phyloP scores from a whole-genome alignment of 441 rosid species.

The Breynia disticha region DNA sequence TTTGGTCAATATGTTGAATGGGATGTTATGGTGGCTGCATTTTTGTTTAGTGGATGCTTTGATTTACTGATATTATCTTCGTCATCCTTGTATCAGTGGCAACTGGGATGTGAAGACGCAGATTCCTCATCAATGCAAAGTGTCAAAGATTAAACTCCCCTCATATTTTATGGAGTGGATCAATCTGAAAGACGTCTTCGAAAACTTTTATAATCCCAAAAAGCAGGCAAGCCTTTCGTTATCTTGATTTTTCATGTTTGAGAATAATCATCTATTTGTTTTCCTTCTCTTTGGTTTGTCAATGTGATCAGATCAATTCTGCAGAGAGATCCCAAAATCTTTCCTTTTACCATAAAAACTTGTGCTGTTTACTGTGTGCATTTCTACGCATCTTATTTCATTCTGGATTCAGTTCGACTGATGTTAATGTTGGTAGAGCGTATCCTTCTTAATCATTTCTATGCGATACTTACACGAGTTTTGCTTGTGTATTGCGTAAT shows the following conservation, averaged over 20 bases:
- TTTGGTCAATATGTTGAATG: too few species aligned
- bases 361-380: background rate
- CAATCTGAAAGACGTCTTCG: conserved; percentile 75
- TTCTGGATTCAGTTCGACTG: background rate
- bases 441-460: background rate
- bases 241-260: background rate
- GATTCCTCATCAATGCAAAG: conserved; percentile 71
- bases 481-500: background rate
- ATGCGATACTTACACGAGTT: background rate
- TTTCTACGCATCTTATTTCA: too few species aligned
- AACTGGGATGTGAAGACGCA: conserved; percentile 95
- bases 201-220: conserved; percentile 53
- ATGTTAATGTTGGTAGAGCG: background rate
- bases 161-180: conserved; percentile 84
- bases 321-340: background rate
- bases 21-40: too few species aligned
- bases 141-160: conserved; percentile 63
- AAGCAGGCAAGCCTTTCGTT: conserved; percentile 32
- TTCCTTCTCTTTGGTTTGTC: background rate
- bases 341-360: too few species aligned
- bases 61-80: conserved; percentile 16
- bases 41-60: too few species aligned
- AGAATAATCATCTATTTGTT: background rate
- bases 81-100: conserved; percentile 41
- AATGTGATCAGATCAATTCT: background rate